phyloP scores from a whole-genome alignment of 1,284 basidiomycete genomes.

The Mycena citricolor region DNA sequence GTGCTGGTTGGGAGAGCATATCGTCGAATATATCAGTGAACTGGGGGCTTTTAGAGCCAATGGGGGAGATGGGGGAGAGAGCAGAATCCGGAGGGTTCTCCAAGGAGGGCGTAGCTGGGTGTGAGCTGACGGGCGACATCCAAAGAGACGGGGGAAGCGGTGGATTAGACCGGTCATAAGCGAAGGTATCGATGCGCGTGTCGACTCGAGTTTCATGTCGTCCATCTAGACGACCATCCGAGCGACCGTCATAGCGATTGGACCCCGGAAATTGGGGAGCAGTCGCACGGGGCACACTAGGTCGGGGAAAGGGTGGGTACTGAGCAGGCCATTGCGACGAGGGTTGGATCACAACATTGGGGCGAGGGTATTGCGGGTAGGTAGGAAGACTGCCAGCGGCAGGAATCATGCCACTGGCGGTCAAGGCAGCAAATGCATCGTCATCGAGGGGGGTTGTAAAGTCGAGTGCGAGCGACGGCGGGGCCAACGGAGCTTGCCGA shows the following conservation, averaged over 20 bases:
- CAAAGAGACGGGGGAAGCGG: slow-evolving; percentile 72
- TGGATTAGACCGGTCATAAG: slow-evolving; percentile 51
- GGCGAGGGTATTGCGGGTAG: slow-evolving; percentile 6
- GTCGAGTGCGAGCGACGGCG: no score
- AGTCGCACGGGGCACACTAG: background rate
- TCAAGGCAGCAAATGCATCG: slow-evolving; percentile 26
- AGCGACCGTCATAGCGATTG: no score
- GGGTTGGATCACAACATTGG: slow-evolving; percentile 18
- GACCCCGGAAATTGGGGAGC: slow-evolving; percentile 22
- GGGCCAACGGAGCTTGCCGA: no score
- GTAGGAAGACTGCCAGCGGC: slow-evolving; percentile 15
- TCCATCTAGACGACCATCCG: no score
- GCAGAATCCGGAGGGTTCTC: slow-evolving; percentile 35
- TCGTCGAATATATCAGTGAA: slow-evolving; percentile 74
- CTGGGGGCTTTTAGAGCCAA: slow-evolving; percentile 55
- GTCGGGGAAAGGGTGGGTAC: slow-evolving; percentile 14
- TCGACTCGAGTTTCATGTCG: no score
- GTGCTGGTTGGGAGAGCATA: slow-evolving; percentile 14
- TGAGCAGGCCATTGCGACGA: slow-evolving; percentile 18
- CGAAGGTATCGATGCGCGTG: slow-evolving; percentile 32
- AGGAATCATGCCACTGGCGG: slow-evolving; percentile 22
- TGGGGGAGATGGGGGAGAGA: slow-evolving; percentile 44
- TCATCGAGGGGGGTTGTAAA: slow-evolving; percentile 27
- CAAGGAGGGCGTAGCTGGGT: slow-evolving; percentile 34
- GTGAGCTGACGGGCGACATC: slow-evolving; percentile 69